Evolutionary conservation across 306 rosid genomes (phyloP).

Genomic region (Corylus americana): DNA sequence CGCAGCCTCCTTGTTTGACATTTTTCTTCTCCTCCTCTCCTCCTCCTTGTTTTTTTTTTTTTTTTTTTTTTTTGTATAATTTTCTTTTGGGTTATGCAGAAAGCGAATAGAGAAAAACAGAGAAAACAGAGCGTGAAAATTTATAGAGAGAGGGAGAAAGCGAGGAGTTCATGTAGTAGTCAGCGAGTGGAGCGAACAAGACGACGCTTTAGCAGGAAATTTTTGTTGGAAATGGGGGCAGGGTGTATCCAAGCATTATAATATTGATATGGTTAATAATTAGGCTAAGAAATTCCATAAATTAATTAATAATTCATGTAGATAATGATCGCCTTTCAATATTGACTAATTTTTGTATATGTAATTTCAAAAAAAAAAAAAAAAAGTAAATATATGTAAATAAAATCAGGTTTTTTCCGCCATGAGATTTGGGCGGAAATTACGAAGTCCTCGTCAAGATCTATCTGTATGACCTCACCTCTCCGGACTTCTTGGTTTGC

Average conservation of each 20-base stretch:
- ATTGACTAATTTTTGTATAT: too few relatives aligned
- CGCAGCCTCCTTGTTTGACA: conserved; percentile 42
- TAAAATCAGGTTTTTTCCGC: neutral
- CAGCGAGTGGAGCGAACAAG: neutral
- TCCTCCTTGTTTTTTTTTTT: too few relatives aligned
- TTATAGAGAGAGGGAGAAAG: neutral
- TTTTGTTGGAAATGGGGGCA: neutral
- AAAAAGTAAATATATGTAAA: neutral
- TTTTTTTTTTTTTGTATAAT: neutral
- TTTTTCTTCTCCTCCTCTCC: conserved; percentile 18
- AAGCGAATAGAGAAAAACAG: too few relatives aligned
- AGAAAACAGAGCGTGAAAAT: too few relatives aligned
- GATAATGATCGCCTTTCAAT: too few relatives aligned
- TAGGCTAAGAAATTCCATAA: too few relatives aligned
- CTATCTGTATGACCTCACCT: too few relatives aligned
- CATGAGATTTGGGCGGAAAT: neutral
- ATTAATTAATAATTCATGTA: too few relatives aligned
- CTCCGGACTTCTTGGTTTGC: too few relatives aligned
- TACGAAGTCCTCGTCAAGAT: neutral
- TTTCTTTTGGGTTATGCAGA: neutral
- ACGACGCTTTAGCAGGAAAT: neutral
- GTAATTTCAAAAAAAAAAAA: too few relatives aligned
- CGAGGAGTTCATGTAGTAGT: neutral
- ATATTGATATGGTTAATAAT: too few relatives aligned
- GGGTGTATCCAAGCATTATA: neutral